Conservation (phyloP, 1,139 yeast species). For the Debaryomyces singareniensis region DNA sequence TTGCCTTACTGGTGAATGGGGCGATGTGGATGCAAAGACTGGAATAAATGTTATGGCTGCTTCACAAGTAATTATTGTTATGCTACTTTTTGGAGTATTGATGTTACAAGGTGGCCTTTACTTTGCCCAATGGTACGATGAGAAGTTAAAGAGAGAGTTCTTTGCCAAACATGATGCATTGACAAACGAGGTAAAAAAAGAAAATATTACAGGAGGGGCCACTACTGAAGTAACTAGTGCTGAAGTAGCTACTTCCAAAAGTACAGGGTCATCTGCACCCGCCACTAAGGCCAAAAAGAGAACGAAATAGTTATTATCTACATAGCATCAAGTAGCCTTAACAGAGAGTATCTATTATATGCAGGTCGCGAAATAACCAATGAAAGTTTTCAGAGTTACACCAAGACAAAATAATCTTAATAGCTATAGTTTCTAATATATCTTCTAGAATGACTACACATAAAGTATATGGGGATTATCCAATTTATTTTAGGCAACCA, state of each 20-base stretch:
- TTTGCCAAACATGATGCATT: neutral
- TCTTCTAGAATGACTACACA: constrained; percentile 8
- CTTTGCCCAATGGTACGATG: constrained; percentile 78
- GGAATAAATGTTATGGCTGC: constrained; percentile 93
- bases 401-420: too few species aligned
- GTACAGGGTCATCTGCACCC: constrained; percentile 5
- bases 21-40: constrained; percentile 80
- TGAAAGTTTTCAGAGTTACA: too few species aligned
- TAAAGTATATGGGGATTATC: constrained; percentile 50
- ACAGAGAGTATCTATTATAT: too few species aligned
- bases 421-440: too few species aligned
- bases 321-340: too few species aligned
- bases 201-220: neutral
- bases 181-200: neutral
- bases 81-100: constrained; percentile 70
- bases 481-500: constrained; percentile 57
- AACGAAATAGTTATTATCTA: constrained; percentile 4
- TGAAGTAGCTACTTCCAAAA: constrained; percentile 1
- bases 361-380: too few species aligned
- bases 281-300: constrained; percentile 4
- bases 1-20: constrained; percentile 74
- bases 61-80: constrained; percentile 68
- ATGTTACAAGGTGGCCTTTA: constrained; percentile 84
- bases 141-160: constrained; percentile 47
- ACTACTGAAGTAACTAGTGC: too few species aligned